Conservation (phyloP, 2,329 filamentous ascomycete species). For the Colletotrichum abscissum region DNA sequence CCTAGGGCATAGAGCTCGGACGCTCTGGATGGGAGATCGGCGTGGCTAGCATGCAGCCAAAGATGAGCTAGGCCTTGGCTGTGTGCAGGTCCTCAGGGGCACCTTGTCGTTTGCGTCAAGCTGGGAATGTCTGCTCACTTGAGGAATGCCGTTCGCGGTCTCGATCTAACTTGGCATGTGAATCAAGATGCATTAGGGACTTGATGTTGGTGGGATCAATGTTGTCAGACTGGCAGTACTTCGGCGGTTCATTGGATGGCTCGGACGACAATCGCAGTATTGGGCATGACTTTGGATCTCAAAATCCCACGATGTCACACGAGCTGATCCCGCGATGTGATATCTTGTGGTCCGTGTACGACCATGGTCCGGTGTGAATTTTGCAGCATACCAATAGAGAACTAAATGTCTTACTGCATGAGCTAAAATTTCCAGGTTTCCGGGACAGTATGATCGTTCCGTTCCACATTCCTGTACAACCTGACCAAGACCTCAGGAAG, state of each 20-base stretch:
- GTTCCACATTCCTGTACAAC: not conserved
- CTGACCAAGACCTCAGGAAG: not conserved
- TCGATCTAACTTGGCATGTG: not conserved
- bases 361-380: not conserved
- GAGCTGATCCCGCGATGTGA: not conserved
- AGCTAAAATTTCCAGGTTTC: not conserved
- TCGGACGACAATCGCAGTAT: not conserved
- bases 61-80: conserved; percentile 10
- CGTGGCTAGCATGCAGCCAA: not conserved
- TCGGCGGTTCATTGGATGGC: not conserved
- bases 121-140: not conserved
- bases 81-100: conserved; percentile 13
- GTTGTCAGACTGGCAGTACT: not conserved
- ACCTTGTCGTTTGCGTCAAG: conserved; percentile 9
- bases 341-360: not conserved
- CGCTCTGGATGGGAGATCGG: not conserved
- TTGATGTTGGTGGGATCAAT: not conserved
- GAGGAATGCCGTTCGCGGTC: conserved; percentile 4
- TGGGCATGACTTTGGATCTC: not conserved
- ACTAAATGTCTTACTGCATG: not conserved
- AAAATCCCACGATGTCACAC: not conserved
- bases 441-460: not conserved
- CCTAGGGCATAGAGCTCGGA: conserved; percentile 3
- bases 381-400: not conserved
- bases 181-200: not conserved